A percentile compares a stretch with the other conserved stretches of the same genome.
Conservation (phyloP, 129 eudicot species). For the Sambucus nigra region DNA sequence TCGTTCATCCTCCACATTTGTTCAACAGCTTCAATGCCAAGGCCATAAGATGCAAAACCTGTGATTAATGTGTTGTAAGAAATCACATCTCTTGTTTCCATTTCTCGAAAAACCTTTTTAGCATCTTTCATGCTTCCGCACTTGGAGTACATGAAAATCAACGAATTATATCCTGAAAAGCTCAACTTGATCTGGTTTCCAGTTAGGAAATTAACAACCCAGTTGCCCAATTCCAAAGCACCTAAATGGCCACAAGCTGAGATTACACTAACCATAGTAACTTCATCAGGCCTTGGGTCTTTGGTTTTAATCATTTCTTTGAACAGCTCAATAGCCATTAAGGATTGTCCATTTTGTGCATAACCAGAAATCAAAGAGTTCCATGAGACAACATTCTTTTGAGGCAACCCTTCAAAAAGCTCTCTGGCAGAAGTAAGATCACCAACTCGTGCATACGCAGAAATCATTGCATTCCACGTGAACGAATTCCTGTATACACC, state of each 20-base stretch:
- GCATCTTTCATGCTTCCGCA: constrained; percentile 75
- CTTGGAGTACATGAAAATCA: constrained; percentile 75
- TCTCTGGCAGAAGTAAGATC: constrained; percentile 58
- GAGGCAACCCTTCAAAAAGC: constrained; percentile 56
- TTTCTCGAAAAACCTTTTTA: constrained; percentile 34
- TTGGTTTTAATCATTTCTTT: constrained; percentile 37
- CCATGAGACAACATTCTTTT: constrained; percentile 66
- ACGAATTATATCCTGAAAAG: constrained; percentile 57
- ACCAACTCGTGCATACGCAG: constrained; percentile 62
- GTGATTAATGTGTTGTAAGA: constrained; percentile 68
- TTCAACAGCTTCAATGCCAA: constrained; percentile 46
- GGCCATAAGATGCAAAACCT: constrained; percentile 74
- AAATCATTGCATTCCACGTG: constrained; percentile 77
- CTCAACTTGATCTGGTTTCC: constrained; percentile 30
- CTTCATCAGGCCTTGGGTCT: constrained; percentile 52
- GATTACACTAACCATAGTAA: constrained; percentile 65
- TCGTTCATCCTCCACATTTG: constrained; percentile 46
- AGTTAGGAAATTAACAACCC: constrained; percentile 31
- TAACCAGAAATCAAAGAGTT: constrained; percentile 77
- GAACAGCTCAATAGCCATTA: constrained; percentile 52
- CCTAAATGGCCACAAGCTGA: constrained; percentile 92
- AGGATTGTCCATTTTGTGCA: constrained; percentile 75
- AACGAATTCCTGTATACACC: constrained; percentile 36
- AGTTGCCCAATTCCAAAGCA: constrained; percentile 66
- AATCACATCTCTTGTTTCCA: constrained; percentile 55